Base-by-base conservation (phyloP, 2,329 filamentous ascomycete species). In the Colletotrichum plurivorum region DNA sequence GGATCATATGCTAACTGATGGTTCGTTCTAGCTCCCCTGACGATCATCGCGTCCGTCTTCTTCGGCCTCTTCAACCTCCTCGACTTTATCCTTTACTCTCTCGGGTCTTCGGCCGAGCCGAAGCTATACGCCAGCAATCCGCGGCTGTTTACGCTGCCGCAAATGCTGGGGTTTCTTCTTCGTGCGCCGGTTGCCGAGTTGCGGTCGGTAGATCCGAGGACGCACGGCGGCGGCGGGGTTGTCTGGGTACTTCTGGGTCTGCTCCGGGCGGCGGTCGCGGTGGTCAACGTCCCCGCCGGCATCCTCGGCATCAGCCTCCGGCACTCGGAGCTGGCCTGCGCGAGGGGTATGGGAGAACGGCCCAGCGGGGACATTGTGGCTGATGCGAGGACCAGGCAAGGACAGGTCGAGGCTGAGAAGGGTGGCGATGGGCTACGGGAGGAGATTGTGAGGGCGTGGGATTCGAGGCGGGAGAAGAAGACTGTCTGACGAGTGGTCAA, bases 31-130 rank as follows among this genome's bases (percentile, higher is more conserved):
- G 69, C 65, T 6, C 65, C 69, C 3, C 27, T 71, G 22, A 65
- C 46, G 27, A 61, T 71, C 2, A 9, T 71, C 22, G 65, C 65
- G 43, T 36, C 54, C 43, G 39, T 69, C 13, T 2, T 41, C 4
- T 71, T 69, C n/a, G 65, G 66, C 16, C 41, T 71, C 22, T 69
- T 65, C 25, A 69, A 71, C 55, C 39, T 69, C 7, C 8, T 71
- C 16, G 69, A 69, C 60, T 66, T 65, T 6, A 2, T 66, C n/a
- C 39, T 71, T 20, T 71, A 69, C 55, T 18, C 61, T 27, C 60
- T 69, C 43, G 69, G 16, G 18, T 64, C 63, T 4, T 60, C 65
- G 9, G 45, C 56, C 27, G 27, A 64, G 46, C 65, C 65, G 1
- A 71, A 53, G 60, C 59, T 71, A 13, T 71, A 57, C 22, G 69